Evolutionary conservation across 805 yeast genomes (phyloP).

Genomic region (Yamadazyma akitaensis): DNA sequence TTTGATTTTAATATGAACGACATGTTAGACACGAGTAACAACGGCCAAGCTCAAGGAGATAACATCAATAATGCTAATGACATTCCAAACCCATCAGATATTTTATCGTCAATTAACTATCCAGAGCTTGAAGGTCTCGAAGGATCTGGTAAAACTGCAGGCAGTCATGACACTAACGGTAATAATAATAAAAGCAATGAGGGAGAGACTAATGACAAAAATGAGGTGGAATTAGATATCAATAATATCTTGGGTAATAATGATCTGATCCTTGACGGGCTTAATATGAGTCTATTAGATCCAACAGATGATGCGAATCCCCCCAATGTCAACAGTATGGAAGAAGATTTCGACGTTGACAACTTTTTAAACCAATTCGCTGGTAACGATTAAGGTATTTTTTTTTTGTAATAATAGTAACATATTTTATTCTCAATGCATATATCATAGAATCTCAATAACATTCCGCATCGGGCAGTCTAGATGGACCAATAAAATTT

Average conservation of each 20-base stretch:
- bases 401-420: not conserved
- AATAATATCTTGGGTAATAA: constrained; percentile 37
- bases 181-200: not conserved
- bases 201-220: not conserved
- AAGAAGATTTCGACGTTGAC: constrained; percentile 45
- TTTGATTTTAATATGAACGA: constrained; percentile 19
- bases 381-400: constrained; percentile 21
- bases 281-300: constrained; percentile 38
- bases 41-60: not conserved
- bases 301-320: constrained; percentile 10
- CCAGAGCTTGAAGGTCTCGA: constrained; percentile 4
- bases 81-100: constrained; percentile 15
- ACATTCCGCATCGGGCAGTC: constrained; percentile 28
- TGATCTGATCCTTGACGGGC: constrained; percentile 41
- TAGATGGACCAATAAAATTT: constrained; percentile 31
- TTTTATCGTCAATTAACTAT: constrained; percentile 13
- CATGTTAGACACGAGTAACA: constrained; percentile 8
- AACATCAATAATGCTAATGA: constrained; percentile 3
- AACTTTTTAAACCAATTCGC: constrained; percentile 44
- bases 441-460: not conserved
- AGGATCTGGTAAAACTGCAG: not conserved
- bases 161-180: not conserved
- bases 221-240: constrained; percentile 26
- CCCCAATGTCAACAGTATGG: constrained; percentile 20
- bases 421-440: not conserved